Percentiles rank a stretch among this genome's conserved stretches.
phyloP scores from a whole-genome alignment of 2,329 filamentous ascomycete species.

The Colletotrichum euphorbiae region DNA sequence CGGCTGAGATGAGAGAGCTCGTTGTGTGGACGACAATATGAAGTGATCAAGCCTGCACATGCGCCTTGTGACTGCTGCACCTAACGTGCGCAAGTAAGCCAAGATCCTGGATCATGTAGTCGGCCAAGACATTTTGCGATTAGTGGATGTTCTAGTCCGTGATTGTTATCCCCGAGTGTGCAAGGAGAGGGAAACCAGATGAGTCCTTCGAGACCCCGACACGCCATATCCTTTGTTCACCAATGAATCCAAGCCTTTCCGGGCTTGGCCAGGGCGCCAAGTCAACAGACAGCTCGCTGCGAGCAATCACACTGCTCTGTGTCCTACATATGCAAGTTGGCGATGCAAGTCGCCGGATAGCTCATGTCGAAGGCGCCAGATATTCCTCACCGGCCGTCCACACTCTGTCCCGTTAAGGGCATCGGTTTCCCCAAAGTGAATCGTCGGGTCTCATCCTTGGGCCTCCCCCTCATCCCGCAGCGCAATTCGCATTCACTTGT shows the following conservation, averaged over 20 bases:
- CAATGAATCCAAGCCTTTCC: not conserved
- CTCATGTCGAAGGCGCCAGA: not conserved
- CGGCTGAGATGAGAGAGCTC: slow-evolving; percentile 8
- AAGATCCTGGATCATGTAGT: not conserved
- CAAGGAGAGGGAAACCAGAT: too few species aligned
- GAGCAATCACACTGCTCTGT: not conserved
- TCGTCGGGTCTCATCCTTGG: not conserved
- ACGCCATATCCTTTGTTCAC: not conserved
- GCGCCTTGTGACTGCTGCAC: not conserved
- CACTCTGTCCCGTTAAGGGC: not conserved
- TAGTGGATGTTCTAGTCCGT: not conserved
- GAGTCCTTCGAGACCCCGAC: too few species aligned
- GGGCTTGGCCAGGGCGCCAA: not conserved
- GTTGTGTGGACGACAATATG: slow-evolving; percentile 1
- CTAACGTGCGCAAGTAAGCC: slow-evolving; percentile 1
- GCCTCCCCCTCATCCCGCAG: not conserved
- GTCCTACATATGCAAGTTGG: not conserved
- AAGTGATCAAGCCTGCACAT: not conserved
- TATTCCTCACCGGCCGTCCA: slow-evolving; percentile 18
- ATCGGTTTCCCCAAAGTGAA: not conserved
- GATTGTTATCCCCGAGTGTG: not conserved
- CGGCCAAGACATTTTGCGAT: not conserved
- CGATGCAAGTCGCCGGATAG: slow-evolving; percentile 8
- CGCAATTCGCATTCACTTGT: not conserved
- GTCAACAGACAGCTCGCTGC: not conserved